Conservation (phyloP, 75 land plant genomes). For the Selaginella moellendorffii region DNA sequence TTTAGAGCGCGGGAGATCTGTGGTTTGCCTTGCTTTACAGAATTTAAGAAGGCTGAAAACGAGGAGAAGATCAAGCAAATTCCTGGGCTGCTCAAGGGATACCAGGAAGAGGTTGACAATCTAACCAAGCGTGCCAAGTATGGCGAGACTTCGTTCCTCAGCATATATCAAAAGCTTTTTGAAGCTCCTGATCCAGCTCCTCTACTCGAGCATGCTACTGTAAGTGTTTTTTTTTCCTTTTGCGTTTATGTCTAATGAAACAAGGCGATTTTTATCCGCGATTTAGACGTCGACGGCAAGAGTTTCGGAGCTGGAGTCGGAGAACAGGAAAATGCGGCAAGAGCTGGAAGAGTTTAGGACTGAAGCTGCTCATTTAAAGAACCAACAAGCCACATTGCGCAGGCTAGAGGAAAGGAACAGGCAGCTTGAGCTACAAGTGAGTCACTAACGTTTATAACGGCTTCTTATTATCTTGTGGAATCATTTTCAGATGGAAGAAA, state of each 20-base stretch:
- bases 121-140: slow-evolving; percentile 97
- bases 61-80: slow-evolving; percentile 78
- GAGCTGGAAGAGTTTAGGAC: slow-evolving; percentile 89
- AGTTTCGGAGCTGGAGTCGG: slow-evolving; percentile 69
- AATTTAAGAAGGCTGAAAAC: slow-evolving; percentile 79
- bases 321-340: slow-evolving; percentile 92
- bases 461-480: neutral
- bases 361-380: slow-evolving; percentile 84
- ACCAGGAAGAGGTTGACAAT: slow-evolving; percentile 98
- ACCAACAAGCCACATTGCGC: slow-evolving; percentile 92
- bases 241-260: neutral
- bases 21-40: no score
- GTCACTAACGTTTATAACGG: neutral
- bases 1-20: no score
- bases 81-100: slow-evolving; percentile 72
- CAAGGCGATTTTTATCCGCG: no score
- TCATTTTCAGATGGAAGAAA: slow-evolving; percentile 76
- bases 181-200: slow-evolving; percentile 99
- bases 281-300: slow-evolving; percentile 58
- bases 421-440: slow-evolving; percentile 88
- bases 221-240: slow-evolving; percentile 19
- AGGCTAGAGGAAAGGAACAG: slow-evolving; percentile 95
- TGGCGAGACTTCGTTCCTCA: slow-evolving; percentile 97
- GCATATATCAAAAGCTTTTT: slow-evolving; percentile 90
- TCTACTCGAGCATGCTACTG: slow-evolving; percentile 68